Conservation (phyloP, 768 basidiomycete genomes). For the Kwoniella mangroviensis region DNA sequence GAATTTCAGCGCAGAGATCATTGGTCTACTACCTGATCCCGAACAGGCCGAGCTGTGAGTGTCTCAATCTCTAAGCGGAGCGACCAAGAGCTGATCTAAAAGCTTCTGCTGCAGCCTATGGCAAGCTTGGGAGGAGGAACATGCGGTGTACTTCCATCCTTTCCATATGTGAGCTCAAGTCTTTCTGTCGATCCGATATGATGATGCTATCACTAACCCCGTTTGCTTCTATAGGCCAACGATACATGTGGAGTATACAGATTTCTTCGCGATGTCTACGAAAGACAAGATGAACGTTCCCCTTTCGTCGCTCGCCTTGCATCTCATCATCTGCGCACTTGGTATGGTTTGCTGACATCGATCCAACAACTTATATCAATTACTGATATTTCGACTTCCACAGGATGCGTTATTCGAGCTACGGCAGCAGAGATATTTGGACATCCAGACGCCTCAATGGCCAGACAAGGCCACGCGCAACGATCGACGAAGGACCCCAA, state of each 20-base stretch:
- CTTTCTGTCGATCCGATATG: not conserved
- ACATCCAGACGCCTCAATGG: slow-evolving; percentile 27
- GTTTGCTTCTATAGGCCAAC: slow-evolving; percentile 36
- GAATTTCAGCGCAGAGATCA: slow-evolving; percentile 55
- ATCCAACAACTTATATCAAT: too few species aligned
- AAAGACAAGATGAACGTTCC: slow-evolving; percentile 52
- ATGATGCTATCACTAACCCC: not conserved
- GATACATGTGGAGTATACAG: slow-evolving; percentile 47
- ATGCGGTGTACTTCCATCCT: slow-evolving; percentile 48
- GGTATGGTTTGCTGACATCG: slow-evolving; percentile 28
- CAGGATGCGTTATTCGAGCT: slow-evolving; percentile 53
- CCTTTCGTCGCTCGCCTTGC: slow-evolving; percentile 46
- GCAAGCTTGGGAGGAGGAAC: slow-evolving; percentile 47
- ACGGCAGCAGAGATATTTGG: slow-evolving; percentile 52
- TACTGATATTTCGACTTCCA: not conserved
- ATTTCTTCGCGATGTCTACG: slow-evolving; percentile 48
- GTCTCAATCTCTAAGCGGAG: not conserved
- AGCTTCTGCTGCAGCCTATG: slow-evolving; percentile 36
- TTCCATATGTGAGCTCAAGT: slow-evolving; percentile 45
- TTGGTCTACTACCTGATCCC: slow-evolving; percentile 49
- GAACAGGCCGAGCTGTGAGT: slow-evolving; percentile 53
- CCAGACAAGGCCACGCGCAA: not conserved
- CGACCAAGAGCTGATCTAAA: not conserved
- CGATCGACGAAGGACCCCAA: slow-evolving; percentile 31
- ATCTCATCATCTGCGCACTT: slow-evolving; percentile 54